Evolutionary conservation across 2,329 filamentous ascomycete species (phyloP).

Genomic region (Alternaria consortialis): DNA sequence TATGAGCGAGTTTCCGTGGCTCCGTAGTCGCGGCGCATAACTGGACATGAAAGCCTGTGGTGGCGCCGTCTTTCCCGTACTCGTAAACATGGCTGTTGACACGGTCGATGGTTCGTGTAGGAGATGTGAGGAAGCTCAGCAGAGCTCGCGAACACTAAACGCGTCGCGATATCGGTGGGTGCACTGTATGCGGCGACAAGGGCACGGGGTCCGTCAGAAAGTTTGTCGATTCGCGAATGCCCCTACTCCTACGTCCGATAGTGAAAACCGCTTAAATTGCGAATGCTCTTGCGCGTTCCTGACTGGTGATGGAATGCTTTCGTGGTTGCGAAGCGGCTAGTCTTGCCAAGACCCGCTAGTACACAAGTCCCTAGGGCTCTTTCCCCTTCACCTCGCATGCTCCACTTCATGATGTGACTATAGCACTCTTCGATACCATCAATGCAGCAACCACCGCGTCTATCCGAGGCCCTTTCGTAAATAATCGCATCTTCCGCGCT

Average conservation of each 20-base stretch:
- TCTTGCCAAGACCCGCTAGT: conserved; percentile 28
- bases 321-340: conserved; percentile 31
- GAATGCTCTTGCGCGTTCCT: conserved; percentile 37
- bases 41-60: conserved; percentile 91
- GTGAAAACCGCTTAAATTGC: conserved; percentile 18
- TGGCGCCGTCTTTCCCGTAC: conserved; percentile 56
- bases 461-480: background rate
- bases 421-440: background rate
- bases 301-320: conserved; percentile 33
- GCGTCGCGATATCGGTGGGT: conserved; percentile 36
- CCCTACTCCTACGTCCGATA: conserved; percentile 13
- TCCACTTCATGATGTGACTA: background rate
- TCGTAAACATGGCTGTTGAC: conserved; percentile 51
- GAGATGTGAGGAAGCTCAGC: conserved; percentile 40
- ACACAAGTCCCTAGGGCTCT: background rate
- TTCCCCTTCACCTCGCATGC: conserved; percentile 6
- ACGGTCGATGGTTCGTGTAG: conserved; percentile 31
- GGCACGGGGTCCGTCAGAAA: conserved; percentile 7
- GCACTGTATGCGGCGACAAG: conserved; percentile 3
- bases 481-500: background rate
- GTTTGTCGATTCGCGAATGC: conserved; percentile 10
- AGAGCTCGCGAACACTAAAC: conserved; percentile 41
- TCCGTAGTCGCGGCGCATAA: conserved; percentile 88
- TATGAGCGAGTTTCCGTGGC: conserved; percentile 90
- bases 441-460: background rate